A percentile compares a stretch with the other conserved stretches of the same genome.
Evolutionary conservation across 495 filamentous ascomycete species (phyloP).

Genomic region (Talaromyces proteolyticus): DNA sequence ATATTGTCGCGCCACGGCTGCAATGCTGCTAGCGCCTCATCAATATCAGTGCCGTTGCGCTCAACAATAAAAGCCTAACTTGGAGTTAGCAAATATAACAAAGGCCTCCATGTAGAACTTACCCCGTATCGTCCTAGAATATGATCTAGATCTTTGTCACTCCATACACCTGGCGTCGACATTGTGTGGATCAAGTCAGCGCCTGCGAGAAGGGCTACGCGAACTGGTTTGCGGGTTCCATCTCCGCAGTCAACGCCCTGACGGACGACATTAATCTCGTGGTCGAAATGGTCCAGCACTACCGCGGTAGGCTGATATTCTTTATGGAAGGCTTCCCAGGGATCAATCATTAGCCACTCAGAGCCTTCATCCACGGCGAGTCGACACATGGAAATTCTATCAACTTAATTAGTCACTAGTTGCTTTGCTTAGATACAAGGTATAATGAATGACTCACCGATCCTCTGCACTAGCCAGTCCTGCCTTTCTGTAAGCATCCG

Average conservation of each 20-base stretch:
- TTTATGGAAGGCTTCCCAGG: conserved; percentile 67
- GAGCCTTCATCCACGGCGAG: conserved; percentile 71
- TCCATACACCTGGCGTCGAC: conserved; percentile 73
- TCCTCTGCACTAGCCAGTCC: conserved; percentile 73
- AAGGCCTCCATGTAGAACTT: conserved; percentile 13
- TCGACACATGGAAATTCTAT: conserved; percentile 61
- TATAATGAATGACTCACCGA: conserved; percentile 45
- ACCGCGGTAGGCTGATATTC: conserved; percentile 83
- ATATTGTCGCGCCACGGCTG: conserved; percentile 75
- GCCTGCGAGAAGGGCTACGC: conserved; percentile 71
- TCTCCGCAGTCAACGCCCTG: conserved; percentile 64
- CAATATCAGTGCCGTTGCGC: conserved; percentile 81
- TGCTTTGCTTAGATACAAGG: too few relatives aligned
- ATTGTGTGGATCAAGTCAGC: conserved; percentile 87
- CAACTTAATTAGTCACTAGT: not conserved
- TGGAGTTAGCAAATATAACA: not conserved
- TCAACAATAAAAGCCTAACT: conserved; percentile 75
- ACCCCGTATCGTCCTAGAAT: conserved; percentile 80
- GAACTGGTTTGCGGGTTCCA: conserved; percentile 54
- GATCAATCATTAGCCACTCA: conserved; percentile 82
- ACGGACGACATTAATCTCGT: conserved; percentile 77
- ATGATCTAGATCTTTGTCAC: conserved; percentile 71
- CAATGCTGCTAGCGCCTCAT: conserved; percentile 70
- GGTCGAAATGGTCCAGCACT: conserved; percentile 82
- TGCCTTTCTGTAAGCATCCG: conserved; percentile 87